Evolutionary conservation across 164 flowering plant species (phyloP), one percentile per base, ranked within the genome.

Genomic region (Malania oleifera): DNA sequence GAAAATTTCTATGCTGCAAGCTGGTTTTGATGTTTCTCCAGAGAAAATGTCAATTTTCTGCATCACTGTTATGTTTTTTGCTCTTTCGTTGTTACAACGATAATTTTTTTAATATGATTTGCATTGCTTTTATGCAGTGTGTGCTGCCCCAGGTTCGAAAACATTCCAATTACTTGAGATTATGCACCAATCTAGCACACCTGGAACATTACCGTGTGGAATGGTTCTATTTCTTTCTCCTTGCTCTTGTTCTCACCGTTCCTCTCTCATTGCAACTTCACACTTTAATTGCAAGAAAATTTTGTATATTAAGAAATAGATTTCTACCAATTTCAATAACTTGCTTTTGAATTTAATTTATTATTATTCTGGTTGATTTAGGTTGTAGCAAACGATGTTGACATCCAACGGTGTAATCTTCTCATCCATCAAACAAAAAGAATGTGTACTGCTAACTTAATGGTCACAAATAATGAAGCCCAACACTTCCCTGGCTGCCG

Each of bases 101-200:
- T 37, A 2, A 24, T 38, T 31, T 40, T 22, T 40, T 15, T 29
- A 23, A 55, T 41, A 24, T 25, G 49, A 56, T 43, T 3, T 31
- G 24, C 35, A 25, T 49, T 72, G 26, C 37, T 67, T 64, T 31
- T 52, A 2, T 80, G 74, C 81, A 95, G 99, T 95, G 99, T 95
- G 99, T 79, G 99, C 99, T 34, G 99, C 99, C 54, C 99, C 99
- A 2, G 99, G 99, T 48, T 95, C 99, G 45, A 95, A 95, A 77
- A 95, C 99, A 52, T 95, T 88, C 74, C 99, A 95, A 65, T 72
- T 95, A 61, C 89, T 95, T 43, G 99, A 95, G 83, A 90, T 86
- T 50, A 86, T 95, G 47, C 83, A 95, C 68, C 84, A 77, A 47
- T 74, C 90, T 53, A 56, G 73, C 28, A 70, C 73, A 59, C 69